Evolutionary conservation across 352 stramenopile genomes (phyloP), one percentile per base, ranked within the genome.

Genomic region (Phytopythium kandeliae): DNA sequence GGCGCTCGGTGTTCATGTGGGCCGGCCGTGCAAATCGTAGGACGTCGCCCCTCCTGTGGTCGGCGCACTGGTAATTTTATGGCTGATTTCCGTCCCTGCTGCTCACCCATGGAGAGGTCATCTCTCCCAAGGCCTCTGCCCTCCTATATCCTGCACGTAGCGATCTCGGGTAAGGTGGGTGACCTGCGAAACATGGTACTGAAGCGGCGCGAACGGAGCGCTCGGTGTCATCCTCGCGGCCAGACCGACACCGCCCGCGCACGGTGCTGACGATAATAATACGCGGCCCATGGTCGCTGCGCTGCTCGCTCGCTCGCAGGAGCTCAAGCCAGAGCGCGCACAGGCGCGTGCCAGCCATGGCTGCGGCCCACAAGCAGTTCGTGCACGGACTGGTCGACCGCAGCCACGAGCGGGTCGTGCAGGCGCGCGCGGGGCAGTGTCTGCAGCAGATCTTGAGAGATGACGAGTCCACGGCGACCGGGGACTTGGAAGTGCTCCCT

Each of bases 321-420:
- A n/a, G n/a, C n/a, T n/a, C n/a, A n/a, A n/a, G n/a, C n/a, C n/a
- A n/a, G n/a, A n/a, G n/a, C n/a, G n/a, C n/a, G n/a, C n/a, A n/a
- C n/a, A n/a, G n/a, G n/a, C 13, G 25, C 30, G 19, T n/a, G 21
- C 13, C 15, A 21, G 36, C 24, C 25, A 57, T 41, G 46, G 40
- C 47, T 11, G 66, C 60, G 28, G 57, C 58, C 35, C 72, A 77
- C 36, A 79, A 70, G 57, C 63, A 69, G 37, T 58, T 86, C 21
- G 68, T 86, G 38, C 77, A 74, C 50, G 69, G 74, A 21, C 63
- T 88, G 22, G 60, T 88, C n/a, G 67, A 86, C 45, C 63, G 74
- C 53, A 88, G 77, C 24, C 61, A 61, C 37, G 69, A 85, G 36
- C 71, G 77, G 28, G 67, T 86, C 11, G 58, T 68, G 38, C 72